A percentile compares a stretch with the other conserved stretches of the same genome.
These are phyloP conservation scores for Tritrichomonas musculus DNA, from an alignment of 208 protist genomes.

Conservation along the genomic window DNA sequence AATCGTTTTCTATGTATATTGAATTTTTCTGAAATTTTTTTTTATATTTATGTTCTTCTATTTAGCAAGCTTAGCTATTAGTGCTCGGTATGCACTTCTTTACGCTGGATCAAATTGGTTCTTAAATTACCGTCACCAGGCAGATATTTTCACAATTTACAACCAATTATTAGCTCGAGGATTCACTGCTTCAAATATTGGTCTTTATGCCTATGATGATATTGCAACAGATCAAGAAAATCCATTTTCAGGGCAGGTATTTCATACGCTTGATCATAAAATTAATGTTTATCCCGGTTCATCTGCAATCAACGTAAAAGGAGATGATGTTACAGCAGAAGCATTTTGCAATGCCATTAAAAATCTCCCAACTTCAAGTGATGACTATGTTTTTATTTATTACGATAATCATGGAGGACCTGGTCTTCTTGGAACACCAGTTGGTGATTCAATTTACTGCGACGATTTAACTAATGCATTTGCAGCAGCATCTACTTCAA, in stretches of 20 bases:
- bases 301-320: not conserved
- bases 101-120: not conserved
- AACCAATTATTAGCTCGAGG: not conserved
- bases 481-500: not conserved
- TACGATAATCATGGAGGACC: slow-evolving; percentile 2
- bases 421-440: not conserved
- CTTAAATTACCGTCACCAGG: not conserved
- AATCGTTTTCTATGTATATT: too few relatives aligned
- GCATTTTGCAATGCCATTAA: not conserved
- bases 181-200: not conserved
- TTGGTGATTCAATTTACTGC: not conserved
- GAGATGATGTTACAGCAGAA: not conserved
- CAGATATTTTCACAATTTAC: not conserved
- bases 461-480: not conserved
- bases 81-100: not conserved
- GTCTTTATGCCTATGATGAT: not conserved
- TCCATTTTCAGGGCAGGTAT: not conserved
- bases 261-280: not conserved
- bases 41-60: not conserved
- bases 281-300: not conserved
- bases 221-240: not conserved
- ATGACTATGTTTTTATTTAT: not conserved
- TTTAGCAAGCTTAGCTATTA: not conserved
- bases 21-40: too few relatives aligned
- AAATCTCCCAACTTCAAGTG: not conserved